Base-by-base conservation (phyloP, 2,329 filamentous ascomycete genomes). In the Plectosphaerella sp. region DNA sequence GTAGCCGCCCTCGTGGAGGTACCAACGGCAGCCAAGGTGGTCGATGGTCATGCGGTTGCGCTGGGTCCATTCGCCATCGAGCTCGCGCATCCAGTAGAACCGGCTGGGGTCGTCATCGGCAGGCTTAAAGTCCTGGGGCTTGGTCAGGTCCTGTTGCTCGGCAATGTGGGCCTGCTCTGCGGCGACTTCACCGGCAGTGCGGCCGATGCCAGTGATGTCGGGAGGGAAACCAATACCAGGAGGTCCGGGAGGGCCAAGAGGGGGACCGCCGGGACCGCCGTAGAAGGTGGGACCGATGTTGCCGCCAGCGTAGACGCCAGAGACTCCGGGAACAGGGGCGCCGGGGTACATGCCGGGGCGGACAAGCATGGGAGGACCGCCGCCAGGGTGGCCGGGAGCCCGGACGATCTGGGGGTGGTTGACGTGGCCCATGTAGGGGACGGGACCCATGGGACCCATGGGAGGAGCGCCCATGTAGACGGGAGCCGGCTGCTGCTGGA, bases 121-220 rank as follows among this genome's bases (percentile, higher is more conserved):
- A 2, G 83, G 83, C 66, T 83, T 81, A 63, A 85, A 82, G 59
- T 84, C 81, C 71, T 86, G 82, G 15, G 79, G 75, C 64, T 82
- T 76, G 57, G 77, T 74, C 58, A 78, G 68, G 58, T 72, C 71
- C 64, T 77, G 78, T 57, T 69, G 64, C 54, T 74, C 62, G n/a
- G 77, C 75, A 56, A 78, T 73, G 59, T 77, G 68, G 45, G 73
- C 64, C 62, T 78, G 75, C 52, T 77, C 72, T 18, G 74, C 62
- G 35, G 71, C 66, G 45, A 76, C 64, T 62, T 83, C 79, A 52
- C 62, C 63, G 36, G 68, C 65, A 2, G 79, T 83, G 57, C 72
- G 74, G 56, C 79, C 79, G 49, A 82, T 60, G 52, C 79, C 73
- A 66, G 76, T 66, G 54, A 80, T 71, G 55, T 83, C 77, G n/a